Percentiles rank a stretch among this genome's conserved stretches.
phyloP scores from a whole-genome alignment of 2,329 filamentous ascomycete genomes.

The Aspergillus niger region DNA sequence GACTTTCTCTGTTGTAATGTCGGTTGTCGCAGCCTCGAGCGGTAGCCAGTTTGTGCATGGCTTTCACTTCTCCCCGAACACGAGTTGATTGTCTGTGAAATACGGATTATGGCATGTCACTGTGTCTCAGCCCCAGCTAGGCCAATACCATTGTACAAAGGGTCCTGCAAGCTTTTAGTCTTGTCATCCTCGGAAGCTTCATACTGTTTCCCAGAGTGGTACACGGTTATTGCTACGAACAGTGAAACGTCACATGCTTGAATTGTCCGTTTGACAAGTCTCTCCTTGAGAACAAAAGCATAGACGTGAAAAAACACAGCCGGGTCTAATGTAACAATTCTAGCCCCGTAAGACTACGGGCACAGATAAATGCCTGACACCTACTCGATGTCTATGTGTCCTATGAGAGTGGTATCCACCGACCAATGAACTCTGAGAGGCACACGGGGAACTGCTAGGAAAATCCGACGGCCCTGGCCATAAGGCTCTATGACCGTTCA shows the following conservation, averaged over 20 bases:
- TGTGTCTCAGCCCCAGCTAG: not conserved
- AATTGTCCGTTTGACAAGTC: not conserved
- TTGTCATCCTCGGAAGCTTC: not conserved
- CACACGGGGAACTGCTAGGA: not conserved
- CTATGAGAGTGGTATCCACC: no score
- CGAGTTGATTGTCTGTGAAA: no score
- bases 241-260: not conserved
- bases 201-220: not conserved
- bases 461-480: not conserved
- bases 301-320: not conserved
- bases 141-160: not conserved
- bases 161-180: not conserved
- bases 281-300: not conserved
- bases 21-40: no score
- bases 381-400: no score
- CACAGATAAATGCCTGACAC: no score
- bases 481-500: not conserved
- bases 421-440: not conserved
- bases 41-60: no score
- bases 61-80: no score
- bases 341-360: no score
- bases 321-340: no score
- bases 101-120: no score
- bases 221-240: not conserved
- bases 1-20: no score